These are phyloP conservation scores for Auricularia sp. DNA, from an alignment of 768 basidiomycete species.

Conservation along the genomic window DNA sequence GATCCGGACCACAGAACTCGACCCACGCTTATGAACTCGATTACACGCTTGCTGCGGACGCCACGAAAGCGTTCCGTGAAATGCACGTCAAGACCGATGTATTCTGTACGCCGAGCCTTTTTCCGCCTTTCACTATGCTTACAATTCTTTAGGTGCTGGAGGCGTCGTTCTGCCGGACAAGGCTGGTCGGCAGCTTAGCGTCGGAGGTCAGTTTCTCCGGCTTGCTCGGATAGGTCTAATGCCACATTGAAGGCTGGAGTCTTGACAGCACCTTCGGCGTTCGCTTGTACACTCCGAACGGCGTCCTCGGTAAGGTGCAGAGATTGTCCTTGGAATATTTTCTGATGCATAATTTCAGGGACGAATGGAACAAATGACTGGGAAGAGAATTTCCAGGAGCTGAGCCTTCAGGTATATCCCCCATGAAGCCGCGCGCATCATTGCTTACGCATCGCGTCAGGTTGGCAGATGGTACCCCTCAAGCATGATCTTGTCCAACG, in stretches of 20 bases:
- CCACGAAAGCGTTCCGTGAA: slow-evolving; percentile 49
- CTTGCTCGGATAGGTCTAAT: background rate
- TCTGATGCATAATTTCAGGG: background rate
- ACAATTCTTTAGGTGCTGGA: slow-evolving; percentile 29
- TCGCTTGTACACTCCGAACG: slow-evolving; percentile 63
- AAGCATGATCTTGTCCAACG: slow-evolving; percentile 61
- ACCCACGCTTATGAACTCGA: slow-evolving; percentile 78
- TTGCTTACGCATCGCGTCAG: slow-evolving; percentile 20
- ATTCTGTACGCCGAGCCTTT: slow-evolving; percentile 37
- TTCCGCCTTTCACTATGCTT: background rate
- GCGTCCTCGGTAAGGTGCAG: slow-evolving; percentile 39
- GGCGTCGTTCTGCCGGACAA: slow-evolving; percentile 68
- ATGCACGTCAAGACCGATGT: slow-evolving; percentile 74
- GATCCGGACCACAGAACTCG: slow-evolving; percentile 48
- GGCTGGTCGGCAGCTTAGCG: slow-evolving; percentile 40
- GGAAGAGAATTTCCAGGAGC: slow-evolving; percentile 56
- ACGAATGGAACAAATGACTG: slow-evolving; percentile 65
- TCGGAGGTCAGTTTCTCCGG: slow-evolving; percentile 38
- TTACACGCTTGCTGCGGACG: slow-evolving; percentile 39
- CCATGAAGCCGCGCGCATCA: background rate
- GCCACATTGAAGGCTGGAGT: slow-evolving; percentile 43
- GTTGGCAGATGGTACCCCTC: slow-evolving; percentile 65
- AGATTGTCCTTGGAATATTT: background rate
- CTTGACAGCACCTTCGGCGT: slow-evolving; percentile 62
- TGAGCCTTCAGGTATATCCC: slow-evolving; percentile 48